Base-by-base conservation (phyloP, 208 protist species). In the Leishmania guyanensis region DNA sequence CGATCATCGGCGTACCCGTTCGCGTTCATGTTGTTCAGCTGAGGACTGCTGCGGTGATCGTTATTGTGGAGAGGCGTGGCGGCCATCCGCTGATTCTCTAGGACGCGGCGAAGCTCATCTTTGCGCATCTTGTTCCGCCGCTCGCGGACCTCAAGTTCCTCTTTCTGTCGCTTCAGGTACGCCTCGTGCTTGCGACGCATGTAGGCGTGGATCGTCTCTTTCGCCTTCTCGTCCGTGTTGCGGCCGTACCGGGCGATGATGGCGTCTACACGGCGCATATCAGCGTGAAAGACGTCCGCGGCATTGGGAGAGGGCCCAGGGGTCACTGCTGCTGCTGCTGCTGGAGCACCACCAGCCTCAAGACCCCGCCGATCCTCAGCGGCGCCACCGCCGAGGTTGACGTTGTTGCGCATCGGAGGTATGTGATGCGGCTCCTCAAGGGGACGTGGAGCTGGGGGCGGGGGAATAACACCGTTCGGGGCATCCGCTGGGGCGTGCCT, bases 111-210 rank as follows among this genome's bases (percentile, higher is more conserved):
- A 26, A 97, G 80, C 64, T 97, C 92, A 1, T 86, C 73, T 72
- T 93, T 87, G 16, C 89, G 91, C 39, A 92, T 56, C 48, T 94
- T 86, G 54, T 92, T 91, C 62, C 88, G 83, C 5, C 86, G 89
- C 72, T 92, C 86, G 4, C 83, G 85, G 22, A 74, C 78, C 69
- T 94, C 92, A 48, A 89, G 70, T 68, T 95, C 84, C 56, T 89
- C 75, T 60, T 88, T 91, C 69, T 94, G 87, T n/a, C 85, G 85
- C 76, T 86, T 86, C 48, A 92, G 73, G 82, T 97, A 95, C 62
- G 92, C 94, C 83, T 97, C 94, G 65, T 96, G 94, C 81, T 97
- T 97, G 71, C 91, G 91, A 26, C 89, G 88, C 94, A 96, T 97
- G 80, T 95, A 97, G 4, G 91, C 94, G 77, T 95, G 94, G 73